These are phyloP conservation scores for Parachaetomium inaequale DNA, from an alignment of 495 filamentous ascomycete species.

Conservation along the genomic window DNA sequence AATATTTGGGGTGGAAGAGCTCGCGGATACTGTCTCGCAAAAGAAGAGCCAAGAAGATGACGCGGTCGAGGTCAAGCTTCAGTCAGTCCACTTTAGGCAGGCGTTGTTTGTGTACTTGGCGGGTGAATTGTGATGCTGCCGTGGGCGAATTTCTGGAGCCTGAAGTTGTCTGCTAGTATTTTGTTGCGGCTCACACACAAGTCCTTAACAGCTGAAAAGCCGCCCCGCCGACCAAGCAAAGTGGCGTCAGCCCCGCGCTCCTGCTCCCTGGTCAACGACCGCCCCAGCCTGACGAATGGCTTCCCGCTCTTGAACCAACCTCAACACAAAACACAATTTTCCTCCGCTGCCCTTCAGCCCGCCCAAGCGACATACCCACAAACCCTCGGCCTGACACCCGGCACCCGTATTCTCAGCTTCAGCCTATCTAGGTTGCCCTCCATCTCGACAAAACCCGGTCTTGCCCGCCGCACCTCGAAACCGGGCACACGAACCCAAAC, in stretches of 20 bases:
- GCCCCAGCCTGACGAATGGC: background rate
- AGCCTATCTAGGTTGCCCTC: background rate
- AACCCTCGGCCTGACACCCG: background rate
- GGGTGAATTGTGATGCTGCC: background rate
- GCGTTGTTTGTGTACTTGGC: constrained; percentile 3
- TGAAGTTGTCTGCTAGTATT: background rate
- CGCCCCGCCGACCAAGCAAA: constrained; percentile 11
- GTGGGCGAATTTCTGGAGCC: background rate
- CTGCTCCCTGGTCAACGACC: constrained; percentile 30
- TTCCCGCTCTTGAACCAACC: background rate
- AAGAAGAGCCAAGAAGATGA: background rate
- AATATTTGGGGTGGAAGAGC: background rate
- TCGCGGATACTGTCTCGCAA: background rate
- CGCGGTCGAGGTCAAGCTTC: background rate
- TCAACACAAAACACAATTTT: background rate
- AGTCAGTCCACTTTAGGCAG: constrained; percentile 6
- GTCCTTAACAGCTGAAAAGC: constrained; percentile 12
- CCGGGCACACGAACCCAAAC: background rate
- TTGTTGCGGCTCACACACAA: no score
- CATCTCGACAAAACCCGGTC: background rate
- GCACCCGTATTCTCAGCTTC: background rate
- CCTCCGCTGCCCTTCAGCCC: background rate
- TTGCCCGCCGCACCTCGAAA: background rate
- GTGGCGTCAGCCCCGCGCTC: constrained; percentile 33
- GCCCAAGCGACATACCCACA: background rate